Conservation (phyloP, 257 asterid genomes). For the Solanum sparsipilum region DNA sequence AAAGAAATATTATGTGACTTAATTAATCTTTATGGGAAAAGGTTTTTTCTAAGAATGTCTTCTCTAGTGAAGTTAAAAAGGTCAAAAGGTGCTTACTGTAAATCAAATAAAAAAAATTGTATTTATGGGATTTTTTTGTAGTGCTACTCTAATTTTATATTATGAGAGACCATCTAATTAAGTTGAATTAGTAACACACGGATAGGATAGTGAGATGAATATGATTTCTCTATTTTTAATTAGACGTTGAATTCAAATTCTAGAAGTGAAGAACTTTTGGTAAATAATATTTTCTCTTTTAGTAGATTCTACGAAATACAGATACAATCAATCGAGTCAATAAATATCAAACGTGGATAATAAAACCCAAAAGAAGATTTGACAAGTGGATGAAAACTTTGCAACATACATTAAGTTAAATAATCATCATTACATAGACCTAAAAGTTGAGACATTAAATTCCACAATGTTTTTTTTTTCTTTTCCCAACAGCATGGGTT, state of each 20-base stretch:
- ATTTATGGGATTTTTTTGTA: not conserved
- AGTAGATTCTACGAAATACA: accelerated
- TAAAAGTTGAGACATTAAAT: not conserved
- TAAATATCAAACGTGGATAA: not conserved
- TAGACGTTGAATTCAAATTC: not conserved
- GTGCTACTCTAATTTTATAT: not conserved
- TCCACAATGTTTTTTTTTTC: not conserved
- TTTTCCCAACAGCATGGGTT: not conserved
- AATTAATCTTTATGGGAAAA: not conserved
- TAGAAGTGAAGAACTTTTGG: not conserved
- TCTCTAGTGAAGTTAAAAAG: not conserved
- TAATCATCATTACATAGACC: not conserved
- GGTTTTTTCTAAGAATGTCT: not conserved
- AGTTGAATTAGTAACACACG: not conserved
- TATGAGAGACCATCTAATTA: not conserved
- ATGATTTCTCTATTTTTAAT: not conserved
- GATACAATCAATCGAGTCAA: not conserved
- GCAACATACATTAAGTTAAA: not conserved
- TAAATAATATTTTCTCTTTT: not conserved
- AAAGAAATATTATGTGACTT: not conserved
- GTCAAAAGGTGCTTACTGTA: not conserved
- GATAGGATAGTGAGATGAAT: not conserved
- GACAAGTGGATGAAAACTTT: not conserved
- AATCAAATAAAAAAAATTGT: not conserved
- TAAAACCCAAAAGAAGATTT: not conserved